Evolutionary conservation across 2,329 filamentous ascomycete species (phyloP), one percentile per base, ranked within the genome.

Genomic region (Pseudovirgaria hyperparasitica): DNA sequence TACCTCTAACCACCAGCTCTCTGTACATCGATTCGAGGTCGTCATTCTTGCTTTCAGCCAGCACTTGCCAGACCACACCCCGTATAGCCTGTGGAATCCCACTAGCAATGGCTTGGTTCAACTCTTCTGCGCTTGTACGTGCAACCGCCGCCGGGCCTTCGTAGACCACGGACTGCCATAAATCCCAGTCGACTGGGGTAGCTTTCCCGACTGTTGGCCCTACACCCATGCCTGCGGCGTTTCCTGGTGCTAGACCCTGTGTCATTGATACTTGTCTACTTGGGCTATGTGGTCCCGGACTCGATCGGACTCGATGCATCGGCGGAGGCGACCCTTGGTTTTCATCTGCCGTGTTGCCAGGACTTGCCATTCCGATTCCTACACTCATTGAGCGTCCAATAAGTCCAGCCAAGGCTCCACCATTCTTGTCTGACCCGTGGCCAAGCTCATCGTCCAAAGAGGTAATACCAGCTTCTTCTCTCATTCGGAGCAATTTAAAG

Each of bases 41-140:
- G 34, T 87, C 79, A 41, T 84, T 92, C 55, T 93, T 92, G 58
- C 86, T 94, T 48, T 93, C 84, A 4, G 90, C 85, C 35, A 98
- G 62, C 6, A 96, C 87, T 56, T 98, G 90, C 90, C 90, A 98
- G 26, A 98, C 86, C 3, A 98, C 90, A n/a, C 90, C 92, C 32
- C 90, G 76, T 35, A 98, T 93, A 3, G 86, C 87, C 39, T 78
- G 85, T 1, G 90, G 90, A 31, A 98, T 98, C 17, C 90, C 90
- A 20, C 78, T 81, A 26, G 87, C 82, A 41, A 98, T 94, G 13
- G 90, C 86, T 38, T 70, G 73, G 47, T 87, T 93, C 31, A 98
- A 62, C 50, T 94, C 86, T 43, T 92, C 82, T 0, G 87, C 69
- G 45, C 85, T 93, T 4, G 84, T 85, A 33, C 82, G 74, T 8